phyloP scores from a whole-genome alignment of 805 yeast species.

The Sungouiozyma intestinalis region DNA sequence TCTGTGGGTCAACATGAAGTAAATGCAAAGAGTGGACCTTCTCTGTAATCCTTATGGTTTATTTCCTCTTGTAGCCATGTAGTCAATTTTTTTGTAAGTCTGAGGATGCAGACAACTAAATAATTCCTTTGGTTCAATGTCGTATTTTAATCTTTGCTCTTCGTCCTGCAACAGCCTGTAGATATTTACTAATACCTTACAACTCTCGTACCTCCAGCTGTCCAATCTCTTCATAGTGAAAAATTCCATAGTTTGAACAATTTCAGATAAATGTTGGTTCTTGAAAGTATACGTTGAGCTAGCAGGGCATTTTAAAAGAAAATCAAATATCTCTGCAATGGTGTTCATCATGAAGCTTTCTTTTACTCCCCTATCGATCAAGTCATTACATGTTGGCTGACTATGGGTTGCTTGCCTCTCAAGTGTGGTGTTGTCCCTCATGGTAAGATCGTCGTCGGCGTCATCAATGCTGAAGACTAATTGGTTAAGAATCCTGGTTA shows the following conservation, averaged over 20 bases:
- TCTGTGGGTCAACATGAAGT: neutral
- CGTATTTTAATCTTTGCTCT: neutral
- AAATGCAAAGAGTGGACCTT: neutral
- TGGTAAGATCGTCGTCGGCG: slow-evolving; percentile 1
- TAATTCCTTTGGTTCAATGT: slow-evolving; percentile 3
- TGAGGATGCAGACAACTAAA: slow-evolving; percentile 5
- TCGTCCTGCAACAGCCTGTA: neutral
- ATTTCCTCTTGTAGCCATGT: slow-evolving; percentile 1
- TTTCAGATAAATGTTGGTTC: slow-evolving; percentile 15
- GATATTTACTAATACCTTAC: slow-evolving; percentile 8
- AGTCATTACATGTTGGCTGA: neutral
- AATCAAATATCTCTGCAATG: slow-evolving; percentile 6
- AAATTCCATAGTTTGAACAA: slow-evolving; percentile 14
- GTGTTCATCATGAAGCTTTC: slow-evolving; percentile 15
- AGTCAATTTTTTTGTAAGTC: slow-evolving; percentile 2
- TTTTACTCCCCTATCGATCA: slow-evolving; percentile 5
- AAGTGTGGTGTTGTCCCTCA: neutral
- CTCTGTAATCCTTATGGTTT: neutral
- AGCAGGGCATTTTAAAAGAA: neutral
- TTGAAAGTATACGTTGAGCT: slow-evolving; percentile 1
- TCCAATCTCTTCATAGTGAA: slow-evolving; percentile 10
- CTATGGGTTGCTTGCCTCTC: neutral
- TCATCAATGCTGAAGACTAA: slow-evolving; percentile 11
- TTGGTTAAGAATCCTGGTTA: slow-evolving; percentile 12
- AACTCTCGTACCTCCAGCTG: slow-evolving; percentile 18